Evolutionary conservation across 2,329 filamentous ascomycete genomes (phyloP).

Genomic region (Colletotrichum eleusines): DNA sequence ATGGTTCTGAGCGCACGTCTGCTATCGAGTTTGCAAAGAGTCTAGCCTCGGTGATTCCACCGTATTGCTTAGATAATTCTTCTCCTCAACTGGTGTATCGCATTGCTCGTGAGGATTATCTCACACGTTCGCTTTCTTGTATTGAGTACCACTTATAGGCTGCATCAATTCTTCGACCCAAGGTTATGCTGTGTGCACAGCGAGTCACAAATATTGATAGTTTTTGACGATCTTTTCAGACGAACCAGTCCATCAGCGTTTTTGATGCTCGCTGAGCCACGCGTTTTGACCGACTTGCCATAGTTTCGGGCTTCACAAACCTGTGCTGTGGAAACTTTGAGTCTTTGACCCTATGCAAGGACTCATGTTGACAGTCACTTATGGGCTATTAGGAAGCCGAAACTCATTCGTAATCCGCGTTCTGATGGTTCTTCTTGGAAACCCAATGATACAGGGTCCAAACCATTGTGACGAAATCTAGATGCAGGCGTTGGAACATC

Average conservation of each 20-base stretch:
- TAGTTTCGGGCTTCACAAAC: neutral
- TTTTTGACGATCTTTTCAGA: too few species aligned
- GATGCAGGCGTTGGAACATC: neutral
- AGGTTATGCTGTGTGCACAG: too few species aligned
- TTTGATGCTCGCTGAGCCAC: too few species aligned
- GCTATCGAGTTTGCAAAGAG: neutral
- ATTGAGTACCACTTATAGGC: too few species aligned
- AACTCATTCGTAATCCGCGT: neutral
- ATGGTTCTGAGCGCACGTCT: neutral
- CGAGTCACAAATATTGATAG: too few species aligned
- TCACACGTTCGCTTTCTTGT: too few species aligned
- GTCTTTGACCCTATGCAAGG: too few species aligned
- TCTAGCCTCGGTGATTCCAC: neutral
- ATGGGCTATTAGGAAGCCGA: neutral
- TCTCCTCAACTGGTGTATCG: neutral
- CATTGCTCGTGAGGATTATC: too few species aligned
- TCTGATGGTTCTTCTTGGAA: neutral
- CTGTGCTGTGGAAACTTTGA: neutral
- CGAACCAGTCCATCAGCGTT: too few species aligned
- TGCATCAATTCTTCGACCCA: too few species aligned
- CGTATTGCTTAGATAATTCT: neutral
- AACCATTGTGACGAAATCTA: neutral
- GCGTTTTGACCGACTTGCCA: too few species aligned
- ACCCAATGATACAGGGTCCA: neutral
- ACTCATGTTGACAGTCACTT: neutral